Base-by-base conservation (phyloP, 1,139 yeast species). In the Yamadazyma sp. region DNA sequence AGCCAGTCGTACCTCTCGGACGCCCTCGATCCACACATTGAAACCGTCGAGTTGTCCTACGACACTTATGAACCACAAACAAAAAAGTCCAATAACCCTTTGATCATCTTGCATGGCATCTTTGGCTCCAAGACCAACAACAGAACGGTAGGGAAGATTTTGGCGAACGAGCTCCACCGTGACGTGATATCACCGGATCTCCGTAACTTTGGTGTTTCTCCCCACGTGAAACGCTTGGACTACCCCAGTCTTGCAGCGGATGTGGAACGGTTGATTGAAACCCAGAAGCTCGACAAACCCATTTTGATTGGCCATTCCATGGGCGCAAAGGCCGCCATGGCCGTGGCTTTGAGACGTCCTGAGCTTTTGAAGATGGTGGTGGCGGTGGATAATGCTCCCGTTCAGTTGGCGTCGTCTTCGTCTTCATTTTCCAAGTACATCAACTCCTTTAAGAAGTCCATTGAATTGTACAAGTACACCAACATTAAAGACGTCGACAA, bases 271-370 rank as follows among this genome's bases (percentile, higher is more conserved):
- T 92, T 90, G 56, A 73, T 89, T 12, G 74, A 78, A 14, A 50
- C 61, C 0, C 46, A 81, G 10, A 64, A 66, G 22, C 52, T 52
- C 21, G 44, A 51, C n/a, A 64, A 73, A 29, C 86, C 94, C 0
- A 78, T 87, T 14, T 48, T 92, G 16, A 70, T 92, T 18, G 98
- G 98, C 1, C 97, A 90, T 60, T 89, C 97, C 0, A 89, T 92
- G 97, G 98, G 98, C 6, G 97, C 96, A 8, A 92, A 92, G 55
- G 76, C 90, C 0, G 96, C 86, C 3, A 90, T 92, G 97, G 88
- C 92, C 0, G 69, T 86, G 4, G 83, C 90, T 0, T 67, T 92
- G 44, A 70, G 88, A 37, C 68, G 78, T 17, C 95, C 95, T 0
- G 76, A 78, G 1, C 51, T 82, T 16, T 81, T 84, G 3, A 69